phyloP scores from a whole-genome alignment of 163 green algal species.

The Coccomyxa subellipsoidea region DNA sequence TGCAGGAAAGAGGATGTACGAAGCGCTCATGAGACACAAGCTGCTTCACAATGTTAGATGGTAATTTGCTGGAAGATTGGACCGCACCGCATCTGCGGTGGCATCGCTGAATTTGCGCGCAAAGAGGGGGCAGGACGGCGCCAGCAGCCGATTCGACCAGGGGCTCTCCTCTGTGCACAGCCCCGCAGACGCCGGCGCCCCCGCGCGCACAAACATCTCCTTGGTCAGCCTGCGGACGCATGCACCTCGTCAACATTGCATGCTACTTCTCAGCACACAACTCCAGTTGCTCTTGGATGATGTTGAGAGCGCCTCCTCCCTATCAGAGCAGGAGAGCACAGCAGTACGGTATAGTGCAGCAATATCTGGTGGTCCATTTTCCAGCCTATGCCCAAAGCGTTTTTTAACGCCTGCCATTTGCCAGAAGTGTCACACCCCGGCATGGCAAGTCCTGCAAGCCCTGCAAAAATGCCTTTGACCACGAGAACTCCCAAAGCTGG shows the following conservation, averaged over 20 bases:
- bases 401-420: too few species aligned
- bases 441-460: too few species aligned
- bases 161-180: neutral
- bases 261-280: neutral
- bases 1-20: too few species aligned
- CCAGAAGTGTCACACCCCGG: too few species aligned
- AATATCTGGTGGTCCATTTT: too few species aligned
- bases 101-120: slow-evolving; percentile 17
- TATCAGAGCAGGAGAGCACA: too few species aligned
- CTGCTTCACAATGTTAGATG: too few species aligned
- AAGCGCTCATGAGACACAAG: neutral
- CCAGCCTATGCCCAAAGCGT: too few species aligned
- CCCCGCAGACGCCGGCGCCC: neutral
- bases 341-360: too few species aligned
- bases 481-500: too few species aligned
- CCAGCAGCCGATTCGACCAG: neutral
- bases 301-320: too few species aligned
- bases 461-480: too few species aligned
- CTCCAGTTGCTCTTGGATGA: neutral
- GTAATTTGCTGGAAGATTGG: neutral
- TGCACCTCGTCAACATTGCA: neutral
- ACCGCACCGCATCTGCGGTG: neutral
- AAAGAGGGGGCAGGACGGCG: slow-evolving; percentile 18
- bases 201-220: slow-evolving; percentile 3
- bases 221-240: neutral